phyloP scores from a whole-genome alignment of 1,284 basidiomycete species.

The Microbotryum intermedium region DNA sequence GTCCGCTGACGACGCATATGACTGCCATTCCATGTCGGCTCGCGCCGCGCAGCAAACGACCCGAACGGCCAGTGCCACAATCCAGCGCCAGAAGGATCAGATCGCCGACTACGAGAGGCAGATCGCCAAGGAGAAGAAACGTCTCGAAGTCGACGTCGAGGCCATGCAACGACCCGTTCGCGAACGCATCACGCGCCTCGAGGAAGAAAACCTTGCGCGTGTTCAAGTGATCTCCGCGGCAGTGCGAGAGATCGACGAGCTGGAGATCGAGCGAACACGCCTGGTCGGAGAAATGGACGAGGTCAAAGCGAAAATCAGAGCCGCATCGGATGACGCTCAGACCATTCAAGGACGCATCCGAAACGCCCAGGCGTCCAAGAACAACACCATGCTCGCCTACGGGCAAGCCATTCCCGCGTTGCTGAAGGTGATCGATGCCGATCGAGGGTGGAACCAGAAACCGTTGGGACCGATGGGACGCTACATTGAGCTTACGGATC shows the following conservation, averaged over 20 bases:
- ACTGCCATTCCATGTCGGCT: background rate
- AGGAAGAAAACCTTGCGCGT: conserved; percentile 9
- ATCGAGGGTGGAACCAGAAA: conserved; percentile 54
- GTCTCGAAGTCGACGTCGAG: conserved; percentile 50
- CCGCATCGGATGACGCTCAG: background rate
- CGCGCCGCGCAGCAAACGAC: conserved; percentile 3
- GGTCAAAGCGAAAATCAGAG: conserved; percentile 1
- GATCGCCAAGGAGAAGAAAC: conserved; percentile 52
- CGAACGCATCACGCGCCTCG: conserved; percentile 16
- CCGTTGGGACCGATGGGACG: conserved; percentile 83
- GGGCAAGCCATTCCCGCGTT: conserved; percentile 41
- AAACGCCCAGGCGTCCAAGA: conserved; percentile 34
- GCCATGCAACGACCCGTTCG: conserved; percentile 37
- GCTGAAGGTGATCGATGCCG: conserved; percentile 50
- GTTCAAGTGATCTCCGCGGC: background rate
- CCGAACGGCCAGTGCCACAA: conserved; percentile 8
- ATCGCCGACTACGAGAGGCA: conserved; percentile 49
- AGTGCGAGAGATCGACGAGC: background rate
- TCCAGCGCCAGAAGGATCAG: conserved; percentile 39
- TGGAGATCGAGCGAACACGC: background rate
- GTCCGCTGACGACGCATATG: too few relatives aligned
- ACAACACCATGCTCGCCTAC: conserved; percentile 49
- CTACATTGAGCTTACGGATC: conserved; percentile 67
- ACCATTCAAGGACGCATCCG: background rate
- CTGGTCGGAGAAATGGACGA: background rate